Evolutionary conservation across 805 yeast species (phyloP).

Genomic region (Pichia occidentalis): DNA sequence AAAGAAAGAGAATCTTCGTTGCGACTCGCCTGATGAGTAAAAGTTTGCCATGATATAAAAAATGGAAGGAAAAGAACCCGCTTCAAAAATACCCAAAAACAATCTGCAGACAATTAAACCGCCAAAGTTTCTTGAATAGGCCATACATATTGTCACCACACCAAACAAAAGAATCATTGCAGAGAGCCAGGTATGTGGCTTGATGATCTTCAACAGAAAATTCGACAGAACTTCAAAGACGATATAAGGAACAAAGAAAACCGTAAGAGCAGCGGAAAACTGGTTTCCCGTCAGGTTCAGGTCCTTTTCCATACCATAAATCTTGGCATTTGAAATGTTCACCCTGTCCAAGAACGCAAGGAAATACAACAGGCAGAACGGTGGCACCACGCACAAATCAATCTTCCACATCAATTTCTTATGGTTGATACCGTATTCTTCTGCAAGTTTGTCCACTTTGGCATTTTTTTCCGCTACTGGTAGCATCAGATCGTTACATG

Average conservation of each 20-base stretch:
- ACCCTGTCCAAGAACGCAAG: constrained; percentile 77
- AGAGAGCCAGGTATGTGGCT: constrained; percentile 62
- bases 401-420: constrained; percentile 53
- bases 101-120: constrained; percentile 57
- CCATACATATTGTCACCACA: constrained; percentile 57
- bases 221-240: constrained; percentile 61
- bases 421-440: constrained; percentile 45
- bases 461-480: constrained; percentile 22
- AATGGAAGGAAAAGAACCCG: constrained; percentile 70
- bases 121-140: constrained; percentile 52
- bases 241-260: constrained; percentile 68
- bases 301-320: constrained; percentile 58
- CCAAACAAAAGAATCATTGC: constrained; percentile 58
- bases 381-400: constrained; percentile 65
- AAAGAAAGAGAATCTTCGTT: constrained; percentile 61
- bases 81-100: constrained; percentile 60
- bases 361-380: constrained; percentile 69
- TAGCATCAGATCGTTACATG: constrained; percentile 13
- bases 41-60: constrained; percentile 64
- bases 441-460: constrained; percentile 34
- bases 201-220: constrained; percentile 48
- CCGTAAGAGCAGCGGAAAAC: constrained; percentile 57
- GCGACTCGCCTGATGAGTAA: constrained; percentile 59
- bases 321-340: constrained; percentile 73
- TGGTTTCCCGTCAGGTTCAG: constrained; percentile 50